These are phyloP conservation scores for Cyberlindnera saturnus DNA, from an alignment of 805 yeast species.

Conservation along the genomic window DNA sequence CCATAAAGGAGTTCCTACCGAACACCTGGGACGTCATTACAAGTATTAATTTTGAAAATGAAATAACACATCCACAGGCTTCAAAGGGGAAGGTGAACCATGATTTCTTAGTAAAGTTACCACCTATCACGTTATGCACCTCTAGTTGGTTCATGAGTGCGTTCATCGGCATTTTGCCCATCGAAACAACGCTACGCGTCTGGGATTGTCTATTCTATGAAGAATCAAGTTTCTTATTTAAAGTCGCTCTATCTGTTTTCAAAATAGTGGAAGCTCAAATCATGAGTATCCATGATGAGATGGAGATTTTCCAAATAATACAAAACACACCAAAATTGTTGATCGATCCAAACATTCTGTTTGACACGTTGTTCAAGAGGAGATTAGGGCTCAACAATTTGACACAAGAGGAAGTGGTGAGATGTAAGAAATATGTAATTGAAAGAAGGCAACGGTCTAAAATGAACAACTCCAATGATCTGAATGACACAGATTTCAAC, in stretches of 20 bases:
- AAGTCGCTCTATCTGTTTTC: slow-evolving; percentile 74
- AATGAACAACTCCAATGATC: slow-evolving; percentile 15
- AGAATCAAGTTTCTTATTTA: slow-evolving; percentile 80
- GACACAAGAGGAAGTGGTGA: slow-evolving; percentile 75
- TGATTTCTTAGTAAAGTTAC: slow-evolving; percentile 64
- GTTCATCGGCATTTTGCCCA: slow-evolving; percentile 86
- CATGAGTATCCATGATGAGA: slow-evolving; percentile 36
- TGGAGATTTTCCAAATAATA: slow-evolving; percentile 75
- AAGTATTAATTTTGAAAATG: slow-evolving; percentile 30
- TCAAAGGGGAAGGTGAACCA: slow-evolving; percentile 20
- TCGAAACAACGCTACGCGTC: slow-evolving; percentile 79
- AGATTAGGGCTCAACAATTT: slow-evolving; percentile 67
- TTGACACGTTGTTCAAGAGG: slow-evolving; percentile 72
- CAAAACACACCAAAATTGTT: slow-evolving; percentile 76
- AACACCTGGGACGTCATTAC: slow-evolving; percentile 61
- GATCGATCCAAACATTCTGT: slow-evolving; percentile 60
- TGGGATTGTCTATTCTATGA: slow-evolving; percentile 97
- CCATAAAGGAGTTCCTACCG: slow-evolving; percentile 80
- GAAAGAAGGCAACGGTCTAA: slow-evolving; percentile 40
- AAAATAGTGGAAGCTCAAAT: slow-evolving; percentile 69
- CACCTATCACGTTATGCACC: slow-evolving; percentile 89
- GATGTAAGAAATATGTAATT: slow-evolving; percentile 73
- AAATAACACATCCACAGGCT: slow-evolving; percentile 17
- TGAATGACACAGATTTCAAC: slow-evolving; percentile 20
- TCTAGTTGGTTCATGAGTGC: slow-evolving; percentile 98